Evolutionary conservation across 257 asterid genomes (phyloP).

Genomic region (Solanum piurae): DNA sequence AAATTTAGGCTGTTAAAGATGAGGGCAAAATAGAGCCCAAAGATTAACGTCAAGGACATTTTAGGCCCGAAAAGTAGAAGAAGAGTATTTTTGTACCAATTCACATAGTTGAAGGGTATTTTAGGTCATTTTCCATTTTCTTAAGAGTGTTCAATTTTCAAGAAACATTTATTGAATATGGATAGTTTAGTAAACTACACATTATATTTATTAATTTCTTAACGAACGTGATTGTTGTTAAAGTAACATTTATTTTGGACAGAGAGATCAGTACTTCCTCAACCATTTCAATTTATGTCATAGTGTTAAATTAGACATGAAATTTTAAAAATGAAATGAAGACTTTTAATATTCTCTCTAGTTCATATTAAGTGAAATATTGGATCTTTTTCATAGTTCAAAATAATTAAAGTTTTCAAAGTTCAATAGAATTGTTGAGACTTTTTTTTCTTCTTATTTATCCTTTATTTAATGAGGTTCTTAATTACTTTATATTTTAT

Average conservation of each 20-base stretch:
- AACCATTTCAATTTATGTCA: too few species aligned
- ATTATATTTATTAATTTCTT: neutral
- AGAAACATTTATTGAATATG: neutral
- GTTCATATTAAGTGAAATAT: neutral
- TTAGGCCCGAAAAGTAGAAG: too few species aligned
- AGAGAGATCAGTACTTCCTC: neutral
- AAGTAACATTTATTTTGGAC: neutral
- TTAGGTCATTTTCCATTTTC: too few species aligned
- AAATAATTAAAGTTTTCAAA: neutral
- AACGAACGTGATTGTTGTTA: neutral
- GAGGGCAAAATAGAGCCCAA: too few species aligned
- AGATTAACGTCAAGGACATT: too few species aligned
- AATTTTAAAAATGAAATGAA: neutral
- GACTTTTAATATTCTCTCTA: neutral
- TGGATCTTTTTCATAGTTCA: neutral
- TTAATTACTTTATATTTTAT: neutral
- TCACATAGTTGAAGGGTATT: too few species aligned
- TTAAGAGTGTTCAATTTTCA: neutral
- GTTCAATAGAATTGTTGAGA: neutral
- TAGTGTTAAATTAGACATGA: neutral
- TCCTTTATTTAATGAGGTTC: too few species aligned
- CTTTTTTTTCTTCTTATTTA: too few species aligned
- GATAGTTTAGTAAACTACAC: neutral
- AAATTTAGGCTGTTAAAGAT: too few species aligned
- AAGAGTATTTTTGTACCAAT: too few species aligned